Evolutionary conservation across 2,329 filamentous ascomycete genomes (phyloP).

Genomic region (Ophiocordyceps camponoti-saundersi): DNA sequence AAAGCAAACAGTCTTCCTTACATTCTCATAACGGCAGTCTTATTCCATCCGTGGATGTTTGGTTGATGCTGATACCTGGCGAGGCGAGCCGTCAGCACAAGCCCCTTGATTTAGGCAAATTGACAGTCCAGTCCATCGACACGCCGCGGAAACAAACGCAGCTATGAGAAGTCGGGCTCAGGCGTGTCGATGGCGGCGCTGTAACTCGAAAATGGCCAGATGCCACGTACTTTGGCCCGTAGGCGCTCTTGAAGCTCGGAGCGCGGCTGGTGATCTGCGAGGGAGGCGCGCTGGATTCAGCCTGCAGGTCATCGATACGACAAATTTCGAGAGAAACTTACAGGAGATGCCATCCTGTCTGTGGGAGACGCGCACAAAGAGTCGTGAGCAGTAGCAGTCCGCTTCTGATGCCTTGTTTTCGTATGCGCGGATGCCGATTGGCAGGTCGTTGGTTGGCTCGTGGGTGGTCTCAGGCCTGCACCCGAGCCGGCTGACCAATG

Average conservation of each 20-base stretch:
- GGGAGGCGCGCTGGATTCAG: background rate
- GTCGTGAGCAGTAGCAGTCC: background rate
- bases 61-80: conserved; percentile 42
- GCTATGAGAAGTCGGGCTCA: too few species aligned
- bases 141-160: background rate
- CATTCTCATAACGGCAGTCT: conserved; percentile 29
- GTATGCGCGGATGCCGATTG: background rate
- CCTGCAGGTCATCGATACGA: background rate
- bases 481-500: background rate
- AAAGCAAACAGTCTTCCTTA: conserved; percentile 25
- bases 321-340: background rate
- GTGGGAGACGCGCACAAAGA: background rate
- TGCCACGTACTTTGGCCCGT: conserved; percentile 44
- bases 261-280: conserved; percentile 28
- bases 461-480: conserved; percentile 13
- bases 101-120: background rate
- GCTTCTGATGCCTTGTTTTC: background rate
- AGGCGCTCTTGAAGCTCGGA: conserved; percentile 40
- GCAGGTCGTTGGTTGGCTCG: conserved; percentile 7
- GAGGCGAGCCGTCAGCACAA: conserved; percentile 10
- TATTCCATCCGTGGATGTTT: conserved; percentile 30
- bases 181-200: background rate
- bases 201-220: background rate
- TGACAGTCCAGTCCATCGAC: too few species aligned
- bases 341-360: background rate